Evolutionary conservation across 768 basidiomycete species (phyloP), one percentile per base, ranked within the genome.

Genomic region (Boletus sp.): DNA sequence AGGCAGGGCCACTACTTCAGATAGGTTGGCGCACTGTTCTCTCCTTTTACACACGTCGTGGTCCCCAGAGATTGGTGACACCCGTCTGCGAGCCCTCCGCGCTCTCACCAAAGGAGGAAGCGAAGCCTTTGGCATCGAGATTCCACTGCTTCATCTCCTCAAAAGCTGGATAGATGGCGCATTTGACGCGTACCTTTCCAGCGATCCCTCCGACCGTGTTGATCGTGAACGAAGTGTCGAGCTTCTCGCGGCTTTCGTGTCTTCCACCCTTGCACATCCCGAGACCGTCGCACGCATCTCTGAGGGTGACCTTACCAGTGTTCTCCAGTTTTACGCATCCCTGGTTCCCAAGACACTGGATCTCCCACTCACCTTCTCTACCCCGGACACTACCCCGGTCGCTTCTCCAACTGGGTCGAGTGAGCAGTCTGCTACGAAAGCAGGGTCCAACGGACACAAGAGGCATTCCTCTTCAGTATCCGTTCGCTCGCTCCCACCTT

Each of bases 61-160:
- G 88, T 75, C 73, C 4, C 58, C 71, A n/a, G 89, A 90, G 25
- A 71, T 88, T 0, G 89, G 89, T 78, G 87, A 89, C 58, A 74
- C 81, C 1, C 79, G 85, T 19, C 82, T 85, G 62, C 85, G 83
- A 56, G 87, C 88, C 2, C 73, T 90, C 1, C 72, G 79, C 5
- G 81, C 85, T 4, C 74, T 92, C 48, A 85, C 85, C 34, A 79
- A 75, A 55, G 79, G 74, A 38, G 87, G 86, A 7, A 61, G 72
- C 3, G 83, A 87, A 43, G 78, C 84, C 29, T 70, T 82, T 34
- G 88, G 88, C 19, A 79, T 88, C 60, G 89, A 90, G 67, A 65
- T 73, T 8, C 71, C 74, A 35, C 64, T 90, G 33, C 70, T 89
- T 25, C 70, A 75, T 38, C 67, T 85, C 45, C 72, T 90, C 40